Percentiles rank a stretch among this genome's conserved stretches.
phyloP scores from a whole-genome alignment of 2,329 filamentous ascomycete genomes.

The Alternaria arbusti region DNA sequence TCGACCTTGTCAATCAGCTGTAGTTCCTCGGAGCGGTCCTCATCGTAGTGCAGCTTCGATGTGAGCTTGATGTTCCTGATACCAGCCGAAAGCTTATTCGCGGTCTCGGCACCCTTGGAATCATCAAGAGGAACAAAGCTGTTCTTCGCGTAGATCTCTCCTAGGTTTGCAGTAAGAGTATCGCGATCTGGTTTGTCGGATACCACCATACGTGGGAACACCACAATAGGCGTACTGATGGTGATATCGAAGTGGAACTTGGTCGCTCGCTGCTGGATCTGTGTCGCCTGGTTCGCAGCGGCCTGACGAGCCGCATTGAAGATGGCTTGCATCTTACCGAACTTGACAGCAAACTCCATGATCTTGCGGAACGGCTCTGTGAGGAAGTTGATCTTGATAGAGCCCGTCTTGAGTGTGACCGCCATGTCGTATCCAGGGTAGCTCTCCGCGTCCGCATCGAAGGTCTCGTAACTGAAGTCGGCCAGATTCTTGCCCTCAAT shows the following conservation, averaged over 20 bases:
- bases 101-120: conserved; percentile 71
- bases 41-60: conserved; percentile 82
- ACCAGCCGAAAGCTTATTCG: conserved; percentile 88
- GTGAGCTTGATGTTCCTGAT: conserved; percentile 92
- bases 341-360: conserved; percentile 96
- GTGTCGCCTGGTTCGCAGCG: conserved; percentile 89
- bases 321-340: conserved; percentile 98
- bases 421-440: conserved; percentile 97
- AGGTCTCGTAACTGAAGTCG: conserved; percentile 97
- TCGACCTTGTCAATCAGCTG: conserved; percentile 98
- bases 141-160: conserved; percentile 97
- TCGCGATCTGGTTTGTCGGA: conserved; percentile 76
- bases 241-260: conserved; percentile 94
- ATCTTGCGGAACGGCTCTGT: conserved; percentile 98
- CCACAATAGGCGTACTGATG: conserved; percentile 92
- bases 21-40: conserved; percentile 77
- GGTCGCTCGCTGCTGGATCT: conserved; percentile 87
- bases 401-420: conserved; percentile 87
- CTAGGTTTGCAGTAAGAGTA: conserved; percentile 87
- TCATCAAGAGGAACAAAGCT: conserved; percentile 87
- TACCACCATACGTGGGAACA: conserved; percentile 82
- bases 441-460: conserved; percentile 73
- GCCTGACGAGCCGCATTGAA: conserved; percentile 97
- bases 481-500: conserved; percentile 96
- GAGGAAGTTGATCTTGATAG: conserved; percentile 94